phyloP scores from a whole-genome alignment of 2,329 filamentous ascomycete genomes.

The Ophiostoma sp. region DNA sequence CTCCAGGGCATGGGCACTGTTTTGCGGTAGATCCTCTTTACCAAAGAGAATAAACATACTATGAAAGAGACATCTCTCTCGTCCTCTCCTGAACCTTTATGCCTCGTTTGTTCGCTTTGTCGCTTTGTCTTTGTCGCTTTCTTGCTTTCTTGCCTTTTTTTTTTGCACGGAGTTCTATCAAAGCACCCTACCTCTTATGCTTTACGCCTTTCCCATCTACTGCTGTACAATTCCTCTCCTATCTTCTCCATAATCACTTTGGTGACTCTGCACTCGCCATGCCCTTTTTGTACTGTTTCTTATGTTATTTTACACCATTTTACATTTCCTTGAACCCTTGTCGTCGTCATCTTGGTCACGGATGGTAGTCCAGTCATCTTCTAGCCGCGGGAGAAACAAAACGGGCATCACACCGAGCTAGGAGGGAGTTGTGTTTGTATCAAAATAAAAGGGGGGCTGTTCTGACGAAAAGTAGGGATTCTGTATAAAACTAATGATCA shows the following conservation, averaged over 20 bases:
- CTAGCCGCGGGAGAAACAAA: background rate
- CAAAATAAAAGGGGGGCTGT: constrained; percentile 16
- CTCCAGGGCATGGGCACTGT: constrained; percentile 51
- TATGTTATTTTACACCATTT: background rate
- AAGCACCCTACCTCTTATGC: too few species aligned
- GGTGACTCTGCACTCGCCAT: background rate
- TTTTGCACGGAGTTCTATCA: background rate
- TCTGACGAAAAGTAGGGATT: constrained; percentile 6
- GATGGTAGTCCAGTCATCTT: background rate
- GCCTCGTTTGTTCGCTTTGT: background rate
- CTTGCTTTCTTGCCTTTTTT: background rate
- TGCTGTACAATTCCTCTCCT: constrained; percentile 12
- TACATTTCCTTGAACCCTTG: constrained; percentile 3
- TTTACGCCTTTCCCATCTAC: too few species aligned
- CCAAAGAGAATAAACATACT: background rate
- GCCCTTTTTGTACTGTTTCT: background rate
- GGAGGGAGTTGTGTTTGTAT: constrained; percentile 13
- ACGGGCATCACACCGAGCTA: background rate
- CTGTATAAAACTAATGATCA: constrained; percentile 9
- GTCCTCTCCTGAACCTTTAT: background rate
- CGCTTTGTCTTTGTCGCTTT: constrained; percentile 10
- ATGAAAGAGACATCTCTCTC: background rate
- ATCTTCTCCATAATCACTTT: background rate
- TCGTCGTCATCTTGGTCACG: background rate
- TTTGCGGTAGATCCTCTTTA: constrained; percentile 27